These are phyloP conservation scores for Chloris gayana DNA, from an alignment of 176 grass and related monocot genomes.

Conservation along the genomic window DNA sequence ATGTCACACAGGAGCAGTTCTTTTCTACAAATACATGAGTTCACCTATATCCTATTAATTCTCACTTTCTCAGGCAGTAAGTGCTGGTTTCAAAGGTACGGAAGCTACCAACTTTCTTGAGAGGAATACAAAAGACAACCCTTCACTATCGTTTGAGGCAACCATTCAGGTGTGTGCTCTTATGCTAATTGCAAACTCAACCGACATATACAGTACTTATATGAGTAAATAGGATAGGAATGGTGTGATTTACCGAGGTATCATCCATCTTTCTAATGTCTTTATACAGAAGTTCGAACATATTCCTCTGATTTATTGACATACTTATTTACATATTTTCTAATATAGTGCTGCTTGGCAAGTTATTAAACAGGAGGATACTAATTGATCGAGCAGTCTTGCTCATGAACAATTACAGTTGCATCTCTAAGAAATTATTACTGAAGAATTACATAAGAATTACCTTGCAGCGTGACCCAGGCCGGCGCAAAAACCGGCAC, in stretches of 20 bases:
- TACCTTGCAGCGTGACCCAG: too few species aligned
- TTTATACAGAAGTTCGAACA: too few species aligned
- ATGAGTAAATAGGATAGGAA: not conserved
- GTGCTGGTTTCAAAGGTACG: conserved; percentile 50
- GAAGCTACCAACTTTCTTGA: conserved; percentile 67
- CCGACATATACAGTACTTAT: not conserved
- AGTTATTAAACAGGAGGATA: not conserved
- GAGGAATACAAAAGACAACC: conserved; percentile 45
- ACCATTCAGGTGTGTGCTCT: conserved; percentile 20
- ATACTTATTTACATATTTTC: too few species aligned
- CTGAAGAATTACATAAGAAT: too few species aligned
- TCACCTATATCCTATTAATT: too few species aligned
- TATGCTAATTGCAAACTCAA: not conserved
- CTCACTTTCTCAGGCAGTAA: conserved; percentile 49
- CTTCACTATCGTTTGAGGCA: conserved; percentile 38
- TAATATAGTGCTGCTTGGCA: too few species aligned
- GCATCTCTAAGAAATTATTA: too few species aligned
- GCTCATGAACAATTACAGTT: too few species aligned
- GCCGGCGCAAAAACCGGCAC: too few species aligned
- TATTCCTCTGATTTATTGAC: too few species aligned
- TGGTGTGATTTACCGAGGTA: not conserved
- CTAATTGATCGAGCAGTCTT: not conserved
- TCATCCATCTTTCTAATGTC: not conserved
- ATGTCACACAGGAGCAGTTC: not conserved
- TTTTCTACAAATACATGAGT: not conserved